phyloP scores from a whole-genome alignment of 1,284 basidiomycete genomes.

The Leccinum subrobustum region DNA sequence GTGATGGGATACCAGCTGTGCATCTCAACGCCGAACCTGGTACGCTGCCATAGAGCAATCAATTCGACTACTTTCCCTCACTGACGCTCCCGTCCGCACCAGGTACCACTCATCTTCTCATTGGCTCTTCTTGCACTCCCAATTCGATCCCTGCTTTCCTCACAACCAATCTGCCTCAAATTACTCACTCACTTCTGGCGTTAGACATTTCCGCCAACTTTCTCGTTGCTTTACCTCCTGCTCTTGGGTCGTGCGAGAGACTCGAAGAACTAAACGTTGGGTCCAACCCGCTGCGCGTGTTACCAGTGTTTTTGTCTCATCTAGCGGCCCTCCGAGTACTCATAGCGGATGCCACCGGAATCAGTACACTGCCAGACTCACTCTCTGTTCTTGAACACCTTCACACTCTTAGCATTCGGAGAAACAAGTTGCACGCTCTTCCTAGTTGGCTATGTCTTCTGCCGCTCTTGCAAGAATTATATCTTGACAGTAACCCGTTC shows the following conservation, averaged over 20 bases:
- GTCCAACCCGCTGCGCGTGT: slow-evolving; percentile 80
- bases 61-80: not conserved
- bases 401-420: slow-evolving; percentile 84
- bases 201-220: slow-evolving; percentile 90
- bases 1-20: slow-evolving; percentile 56
- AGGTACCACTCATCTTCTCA: slow-evolving; percentile 89
- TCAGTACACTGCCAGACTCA: slow-evolving; percentile 70
- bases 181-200: slow-evolving; percentile 76
- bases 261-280: slow-evolving; percentile 96
- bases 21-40: slow-evolving; percentile 69
- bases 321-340: slow-evolving; percentile 81
- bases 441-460: slow-evolving; percentile 93
- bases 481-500: slow-evolving; percentile 93
- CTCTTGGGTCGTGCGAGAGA: slow-evolving; percentile 71
- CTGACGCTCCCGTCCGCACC: slow-evolving; percentile 7
- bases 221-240: slow-evolving; percentile 77
- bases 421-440: slow-evolving; percentile 86
- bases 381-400: slow-evolving; percentile 70
- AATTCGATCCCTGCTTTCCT: slow-evolving; percentile 77
- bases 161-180: slow-evolving; percentile 63
- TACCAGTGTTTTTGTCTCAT: slow-evolving; percentile 81
- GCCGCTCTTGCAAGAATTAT: slow-evolving; percentile 78
- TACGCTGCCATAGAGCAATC: slow-evolving; percentile 37
- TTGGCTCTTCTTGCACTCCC: slow-evolving; percentile 75
- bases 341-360: slow-evolving; percentile 85